These are phyloP conservation scores for Phytophthora sojae DNA, from an alignment of 352 stramenopile genomes.

Conservation along the genomic window DNA sequence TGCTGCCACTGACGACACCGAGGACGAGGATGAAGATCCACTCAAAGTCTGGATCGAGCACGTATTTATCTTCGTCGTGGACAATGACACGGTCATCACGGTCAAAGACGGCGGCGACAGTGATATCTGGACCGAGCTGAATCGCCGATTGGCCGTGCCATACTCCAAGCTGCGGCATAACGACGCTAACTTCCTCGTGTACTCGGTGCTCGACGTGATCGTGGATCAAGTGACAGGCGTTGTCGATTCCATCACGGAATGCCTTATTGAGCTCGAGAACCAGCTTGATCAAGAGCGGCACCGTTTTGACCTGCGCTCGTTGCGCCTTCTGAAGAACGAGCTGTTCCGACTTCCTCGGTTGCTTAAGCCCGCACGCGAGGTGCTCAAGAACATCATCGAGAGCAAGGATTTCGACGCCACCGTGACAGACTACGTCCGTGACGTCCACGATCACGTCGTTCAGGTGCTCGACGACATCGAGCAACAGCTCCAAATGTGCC, in stretches of 20 bases:
- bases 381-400: slow-evolving; percentile 87
- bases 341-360: slow-evolving; percentile 77
- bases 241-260: slow-evolving; percentile 81
- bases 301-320: slow-evolving; percentile 72
- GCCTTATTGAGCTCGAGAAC: slow-evolving; percentile 79
- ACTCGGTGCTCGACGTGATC: slow-evolving; percentile 88
- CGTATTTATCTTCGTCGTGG: slow-evolving; percentile 84
- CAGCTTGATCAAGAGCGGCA: slow-evolving; percentile 73
- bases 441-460: slow-evolving; percentile 86
- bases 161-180: slow-evolving; percentile 93
- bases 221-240: slow-evolving; percentile 86
- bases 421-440: slow-evolving; percentile 85
- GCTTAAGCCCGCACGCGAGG: slow-evolving; percentile 83
- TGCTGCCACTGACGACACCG: slow-evolving; percentile 20
- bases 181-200: slow-evolving; percentile 88
- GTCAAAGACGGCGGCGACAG: slow-evolving; percentile 76
- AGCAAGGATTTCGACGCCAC: slow-evolving; percentile 83
- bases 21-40: slow-evolving; percentile 61
- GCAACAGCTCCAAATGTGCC: slow-evolving; percentile 83
- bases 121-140: slow-evolving; percentile 81
- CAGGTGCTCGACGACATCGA: slow-evolving; percentile 87
- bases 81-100: slow-evolving; percentile 87
- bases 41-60: slow-evolving; percentile 86
- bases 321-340: slow-evolving; percentile 84
- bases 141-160: slow-evolving; percentile 71